Conservation (phyloP, 1,284 basidiomycete species). For the Malassezia globosa region DNA sequence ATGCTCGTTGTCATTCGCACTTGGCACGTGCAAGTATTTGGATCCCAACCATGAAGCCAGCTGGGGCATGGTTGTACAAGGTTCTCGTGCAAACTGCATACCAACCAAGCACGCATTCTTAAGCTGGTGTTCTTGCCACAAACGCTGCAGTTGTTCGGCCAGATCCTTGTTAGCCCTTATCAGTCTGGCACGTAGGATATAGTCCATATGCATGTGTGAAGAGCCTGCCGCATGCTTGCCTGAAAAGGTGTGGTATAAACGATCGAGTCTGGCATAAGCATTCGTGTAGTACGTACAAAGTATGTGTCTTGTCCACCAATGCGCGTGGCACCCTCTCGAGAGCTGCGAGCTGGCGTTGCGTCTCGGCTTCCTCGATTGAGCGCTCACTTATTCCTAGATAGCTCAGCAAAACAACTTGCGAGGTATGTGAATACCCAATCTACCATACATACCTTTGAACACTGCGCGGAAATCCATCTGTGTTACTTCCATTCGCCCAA, state of each 20-base stretch:
- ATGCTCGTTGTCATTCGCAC: neutral
- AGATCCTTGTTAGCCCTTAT: neutral
- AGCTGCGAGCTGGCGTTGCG: neutral
- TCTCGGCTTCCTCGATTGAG: neutral
- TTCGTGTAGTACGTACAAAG: neutral
- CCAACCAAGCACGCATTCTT: too few species aligned
- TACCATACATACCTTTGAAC: conserved; percentile 5
- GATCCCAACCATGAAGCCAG: too few species aligned
- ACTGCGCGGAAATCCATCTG: conserved; percentile 8
- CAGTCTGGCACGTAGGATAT: neutral
- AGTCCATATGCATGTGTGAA: neutral
- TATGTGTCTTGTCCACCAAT: neutral
- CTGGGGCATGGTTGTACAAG: too few species aligned
- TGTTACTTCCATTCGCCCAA: conserved; percentile 12
- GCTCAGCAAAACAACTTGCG: conserved; percentile 1
- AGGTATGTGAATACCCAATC: neutral
- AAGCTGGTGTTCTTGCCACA: too few species aligned
- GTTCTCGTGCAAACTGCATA: too few species aligned
- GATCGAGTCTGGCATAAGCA: conserved; percentile 1
- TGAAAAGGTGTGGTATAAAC: neutral
- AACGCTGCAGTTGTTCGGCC: too few species aligned
- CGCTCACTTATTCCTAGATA: conserved; percentile 2
- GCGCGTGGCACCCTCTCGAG: neutral
- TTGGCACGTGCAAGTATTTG: too few species aligned
- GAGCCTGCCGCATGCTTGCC: neutral